Conservation (phyloP, 495 filamentous ascomycete genomes). For the Daldinia loculata region DNA sequence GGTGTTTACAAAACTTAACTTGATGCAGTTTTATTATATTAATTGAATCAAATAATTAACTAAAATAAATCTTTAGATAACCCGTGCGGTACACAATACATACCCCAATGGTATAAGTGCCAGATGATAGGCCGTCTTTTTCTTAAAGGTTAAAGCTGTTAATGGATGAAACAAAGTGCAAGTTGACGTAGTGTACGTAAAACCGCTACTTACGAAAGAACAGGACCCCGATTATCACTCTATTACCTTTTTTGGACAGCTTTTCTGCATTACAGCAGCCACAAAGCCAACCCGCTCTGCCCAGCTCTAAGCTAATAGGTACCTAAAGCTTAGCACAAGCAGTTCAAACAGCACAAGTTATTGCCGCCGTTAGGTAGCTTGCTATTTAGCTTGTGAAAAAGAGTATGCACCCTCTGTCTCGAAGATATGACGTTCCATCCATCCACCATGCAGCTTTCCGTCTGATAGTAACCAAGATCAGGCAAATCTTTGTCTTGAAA, state of each 20-base stretch:
- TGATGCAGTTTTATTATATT: not conserved
- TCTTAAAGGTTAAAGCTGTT: conserved; percentile 1
- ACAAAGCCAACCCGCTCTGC: conserved; percentile 1
- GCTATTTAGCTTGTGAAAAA: conserved; percentile 35
- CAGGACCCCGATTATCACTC: conserved; percentile 34
- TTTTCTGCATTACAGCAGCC: conserved; percentile 30
- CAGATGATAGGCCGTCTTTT: not conserved
- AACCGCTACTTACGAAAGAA: conserved; percentile 14
- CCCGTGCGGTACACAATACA: not conserved
- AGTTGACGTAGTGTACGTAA: conserved; percentile 26
- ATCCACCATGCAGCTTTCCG: conserved; percentile 29
- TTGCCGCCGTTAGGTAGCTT: not conserved
- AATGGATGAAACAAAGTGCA: conserved; percentile 6
- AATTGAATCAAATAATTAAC: not conserved
- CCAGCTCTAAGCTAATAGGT: no score
- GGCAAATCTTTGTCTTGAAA: conserved; percentile 14
- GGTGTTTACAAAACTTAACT: not conserved
- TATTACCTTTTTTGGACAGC: conserved; percentile 37
- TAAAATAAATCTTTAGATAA: not conserved
- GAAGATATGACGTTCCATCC: conserved; percentile 30
- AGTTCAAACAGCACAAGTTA: not conserved
- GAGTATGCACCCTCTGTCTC: conserved; percentile 12
- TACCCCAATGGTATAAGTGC: no score
- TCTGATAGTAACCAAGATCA: conserved; percentile 31
- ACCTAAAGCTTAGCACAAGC: not conserved